Conservation (phyloP, 352 stramenopile genomes). For the Thraustochytrium aureum region DNA sequence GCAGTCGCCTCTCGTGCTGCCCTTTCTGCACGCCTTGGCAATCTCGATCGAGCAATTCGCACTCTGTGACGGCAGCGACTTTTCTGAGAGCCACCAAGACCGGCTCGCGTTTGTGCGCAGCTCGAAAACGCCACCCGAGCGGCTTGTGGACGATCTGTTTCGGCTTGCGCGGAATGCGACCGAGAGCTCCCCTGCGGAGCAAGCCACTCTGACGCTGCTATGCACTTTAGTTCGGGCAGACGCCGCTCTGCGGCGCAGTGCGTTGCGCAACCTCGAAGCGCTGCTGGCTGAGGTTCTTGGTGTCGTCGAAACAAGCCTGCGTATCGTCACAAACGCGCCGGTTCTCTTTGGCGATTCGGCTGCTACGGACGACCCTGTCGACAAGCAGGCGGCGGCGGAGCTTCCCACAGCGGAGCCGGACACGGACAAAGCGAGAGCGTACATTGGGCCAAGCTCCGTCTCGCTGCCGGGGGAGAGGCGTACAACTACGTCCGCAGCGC, state of each 20-base stretch:
- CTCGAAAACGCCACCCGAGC: not conserved
- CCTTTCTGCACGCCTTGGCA: slow-evolving; percentile 45
- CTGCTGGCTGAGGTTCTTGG: not conserved
- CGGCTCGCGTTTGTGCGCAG: slow-evolving; percentile 12
- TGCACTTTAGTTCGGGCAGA: slow-evolving; percentile 28
- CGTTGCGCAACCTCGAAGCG: not conserved
- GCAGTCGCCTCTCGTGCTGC: slow-evolving; percentile 35
- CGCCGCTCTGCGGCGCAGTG: not conserved
- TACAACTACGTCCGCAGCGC: not conserved
- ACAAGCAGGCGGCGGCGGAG: not conserved
- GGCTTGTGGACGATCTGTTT: slow-evolving; percentile 11
- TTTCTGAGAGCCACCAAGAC: not conserved
- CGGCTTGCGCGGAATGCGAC: slow-evolving; percentile 7
- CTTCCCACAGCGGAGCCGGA: not conserved
- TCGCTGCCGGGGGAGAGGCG: no score
- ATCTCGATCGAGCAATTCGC: slow-evolving; percentile 39
- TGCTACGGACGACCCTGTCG: no score
- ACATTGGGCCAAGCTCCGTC: no score
- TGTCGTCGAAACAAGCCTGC: not conserved
- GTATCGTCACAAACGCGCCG: not conserved
- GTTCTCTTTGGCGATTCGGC: no score
- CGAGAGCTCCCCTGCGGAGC: slow-evolving; percentile 27
- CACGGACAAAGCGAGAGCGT: not conserved
- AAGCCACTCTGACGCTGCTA: slow-evolving; percentile 27
- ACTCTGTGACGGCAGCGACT: slow-evolving; percentile 18